Percentiles rank a stretch among this genome's conserved stretches.
phyloP scores from a whole-genome alignment of 805 yeast genomes.

The Teunomyces kruisii region DNA sequence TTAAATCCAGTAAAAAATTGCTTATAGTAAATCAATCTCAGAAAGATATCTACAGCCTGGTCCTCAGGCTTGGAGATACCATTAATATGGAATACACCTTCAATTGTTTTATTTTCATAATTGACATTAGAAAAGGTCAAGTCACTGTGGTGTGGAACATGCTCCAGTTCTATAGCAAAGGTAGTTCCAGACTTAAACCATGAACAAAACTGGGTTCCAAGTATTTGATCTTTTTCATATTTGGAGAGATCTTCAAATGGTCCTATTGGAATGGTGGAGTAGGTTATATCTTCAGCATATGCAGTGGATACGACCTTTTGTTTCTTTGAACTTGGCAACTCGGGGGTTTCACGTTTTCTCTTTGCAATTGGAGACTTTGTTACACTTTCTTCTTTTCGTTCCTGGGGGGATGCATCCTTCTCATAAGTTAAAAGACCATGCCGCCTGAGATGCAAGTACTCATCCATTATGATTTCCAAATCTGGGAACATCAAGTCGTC shows the following conservation, averaged over 20 bases:
- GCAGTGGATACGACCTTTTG: not conserved
- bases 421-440: not conserved
- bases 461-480: conserved; percentile 9
- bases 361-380: not conserved
- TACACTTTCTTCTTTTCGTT: not conserved
- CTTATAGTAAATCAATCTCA: not conserved
- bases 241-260: conserved; percentile 1
- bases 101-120: conserved; percentile 14
- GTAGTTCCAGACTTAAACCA: conserved; percentile 24
- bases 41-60: not conserved
- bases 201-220: conserved; percentile 20
- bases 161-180: conserved; percentile 11
- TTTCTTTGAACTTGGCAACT: not conserved
- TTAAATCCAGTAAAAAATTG: conserved; percentile 13
- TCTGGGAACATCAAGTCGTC: conserved; percentile 2
- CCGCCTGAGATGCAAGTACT: conserved; percentile 5
- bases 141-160: conserved; percentile 9
- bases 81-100: conserved; percentile 18
- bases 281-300: not conserved
- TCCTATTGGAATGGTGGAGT: not conserved
- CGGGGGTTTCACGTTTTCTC: not conserved
- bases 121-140: conserved; percentile 22
- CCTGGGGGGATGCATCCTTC: not conserved
- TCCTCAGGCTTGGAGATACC: not conserved
- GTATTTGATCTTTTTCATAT: conserved; percentile 9